Percentiles rank a stretch among this genome's conserved stretches.
Conservation (phyloP, 352 stramenopile genomes). For the Globisporangium barbulae region DNA sequence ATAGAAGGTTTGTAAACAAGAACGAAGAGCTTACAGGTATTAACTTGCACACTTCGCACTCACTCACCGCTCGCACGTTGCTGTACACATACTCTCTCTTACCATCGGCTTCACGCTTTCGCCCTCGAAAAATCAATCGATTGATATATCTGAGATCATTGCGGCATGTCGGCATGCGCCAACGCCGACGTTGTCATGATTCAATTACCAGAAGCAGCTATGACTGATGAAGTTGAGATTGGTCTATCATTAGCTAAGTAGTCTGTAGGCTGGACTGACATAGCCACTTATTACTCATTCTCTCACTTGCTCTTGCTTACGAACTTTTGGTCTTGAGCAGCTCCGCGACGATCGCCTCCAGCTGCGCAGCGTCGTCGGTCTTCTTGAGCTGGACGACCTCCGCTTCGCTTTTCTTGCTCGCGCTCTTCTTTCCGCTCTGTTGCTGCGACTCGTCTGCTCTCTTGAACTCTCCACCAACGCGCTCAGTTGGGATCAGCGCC, state of each 20-base stretch:
- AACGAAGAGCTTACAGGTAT: background rate
- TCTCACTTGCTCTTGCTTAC: background rate
- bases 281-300: background rate
- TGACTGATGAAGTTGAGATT: no score
- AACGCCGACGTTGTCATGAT: no score
- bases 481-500: constrained; percentile 32
- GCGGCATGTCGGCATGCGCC: no score
- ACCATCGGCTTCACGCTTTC: no score
- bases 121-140: no score
- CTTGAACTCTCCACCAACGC: constrained; percentile 13
- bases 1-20: background rate
- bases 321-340: constrained; percentile 1
- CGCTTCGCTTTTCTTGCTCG: background rate
- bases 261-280: no score
- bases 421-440: constrained; percentile 12
- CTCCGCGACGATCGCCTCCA: constrained; percentile 5
- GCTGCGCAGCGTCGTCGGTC: background rate
- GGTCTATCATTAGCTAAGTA: no score
- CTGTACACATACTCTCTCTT: no score
- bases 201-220: no score
- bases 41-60: no score
- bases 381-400: constrained; percentile 9
- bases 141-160: no score
- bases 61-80: no score
- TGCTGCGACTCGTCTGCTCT: background rate